Evolutionary conservation across 495 filamentous ascomycete species (phyloP).

Genomic region (Aspergillus indologenus): DNA sequence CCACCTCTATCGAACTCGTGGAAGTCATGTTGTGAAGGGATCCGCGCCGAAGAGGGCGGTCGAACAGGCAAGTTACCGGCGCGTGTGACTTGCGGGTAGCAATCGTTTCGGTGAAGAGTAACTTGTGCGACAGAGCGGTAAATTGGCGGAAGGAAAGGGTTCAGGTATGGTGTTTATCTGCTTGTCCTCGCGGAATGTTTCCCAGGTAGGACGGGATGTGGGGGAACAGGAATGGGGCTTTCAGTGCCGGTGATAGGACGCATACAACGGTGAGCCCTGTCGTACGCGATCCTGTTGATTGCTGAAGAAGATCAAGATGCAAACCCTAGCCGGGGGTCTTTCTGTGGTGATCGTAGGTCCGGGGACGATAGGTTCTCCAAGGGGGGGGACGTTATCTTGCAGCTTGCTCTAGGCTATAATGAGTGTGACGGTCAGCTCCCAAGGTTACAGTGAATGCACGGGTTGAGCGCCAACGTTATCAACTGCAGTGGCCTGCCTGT

Average conservation of each 20-base stretch:
- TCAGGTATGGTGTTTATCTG: slow-evolving; percentile 7
- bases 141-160: slow-evolving; percentile 3
- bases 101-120: background rate
- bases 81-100: slow-evolving; percentile 3
- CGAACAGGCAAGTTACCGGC: background rate
- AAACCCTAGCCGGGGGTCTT: background rate
- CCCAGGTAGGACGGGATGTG: slow-evolving; percentile 6
- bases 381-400: background rate
- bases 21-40: slow-evolving; percentile 28
- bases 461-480: background rate
- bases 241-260: slow-evolving; percentile 1
- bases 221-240: slow-evolving; percentile 3
- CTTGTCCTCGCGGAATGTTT: slow-evolving; percentile 4
- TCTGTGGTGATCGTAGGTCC: background rate
- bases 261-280: background rate
- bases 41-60: background rate
- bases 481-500: slow-evolving; percentile 35
- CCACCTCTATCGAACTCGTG: slow-evolving; percentile 26
- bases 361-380: background rate
- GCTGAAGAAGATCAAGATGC: background rate
- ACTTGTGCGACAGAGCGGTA: slow-evolving; percentile 6
- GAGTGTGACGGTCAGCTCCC: slow-evolving; percentile 15
- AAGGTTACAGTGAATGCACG: slow-evolving; percentile 12
- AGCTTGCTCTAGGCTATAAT: slow-evolving; percentile 14
- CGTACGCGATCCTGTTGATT: background rate